Evolutionary conservation across 1,284 basidiomycete genomes (phyloP).

Genomic region (Ganoderma lucidum): DNA sequence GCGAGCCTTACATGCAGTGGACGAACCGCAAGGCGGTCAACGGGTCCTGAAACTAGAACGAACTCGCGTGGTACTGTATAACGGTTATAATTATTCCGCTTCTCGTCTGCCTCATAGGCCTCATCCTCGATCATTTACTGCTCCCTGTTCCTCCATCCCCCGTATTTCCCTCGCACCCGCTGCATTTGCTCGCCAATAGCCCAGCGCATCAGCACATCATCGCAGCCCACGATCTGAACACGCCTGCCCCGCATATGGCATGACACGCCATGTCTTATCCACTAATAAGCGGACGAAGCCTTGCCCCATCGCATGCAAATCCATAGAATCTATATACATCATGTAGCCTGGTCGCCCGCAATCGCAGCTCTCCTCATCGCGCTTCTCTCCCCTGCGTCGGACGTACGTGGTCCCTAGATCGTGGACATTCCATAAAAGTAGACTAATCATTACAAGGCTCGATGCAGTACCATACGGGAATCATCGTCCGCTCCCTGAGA

Average conservation of each 20-base stretch:
- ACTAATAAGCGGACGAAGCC: constrained; percentile 1
- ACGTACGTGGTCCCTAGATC: neutral
- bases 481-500: constrained; percentile 11
- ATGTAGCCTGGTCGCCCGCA: constrained; percentile 12
- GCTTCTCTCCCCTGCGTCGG: neutral
- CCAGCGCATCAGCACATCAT: neutral
- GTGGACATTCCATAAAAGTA: neutral
- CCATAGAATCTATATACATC: constrained; percentile 16
- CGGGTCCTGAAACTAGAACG: constrained; percentile 35
- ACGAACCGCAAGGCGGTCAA: constrained; percentile 74
- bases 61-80: constrained; percentile 9
- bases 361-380: constrained; percentile 3
- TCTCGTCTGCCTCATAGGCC: no score
- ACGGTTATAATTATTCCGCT: constrained; percentile 5
- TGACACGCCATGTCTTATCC: constrained; percentile 7
- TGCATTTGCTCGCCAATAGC: neutral
- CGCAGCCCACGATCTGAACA: neutral
- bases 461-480: neutral
- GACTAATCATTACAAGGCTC: neutral
- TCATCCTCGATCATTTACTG: neutral
- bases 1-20: constrained; percentile 87
- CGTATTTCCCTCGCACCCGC: neutral
- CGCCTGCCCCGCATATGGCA: neutral
- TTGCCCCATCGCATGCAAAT: constrained; percentile 10
- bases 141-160: neutral